Conservation (phyloP, 352 stramenopile species). For the Bremia lactucae region DNA sequence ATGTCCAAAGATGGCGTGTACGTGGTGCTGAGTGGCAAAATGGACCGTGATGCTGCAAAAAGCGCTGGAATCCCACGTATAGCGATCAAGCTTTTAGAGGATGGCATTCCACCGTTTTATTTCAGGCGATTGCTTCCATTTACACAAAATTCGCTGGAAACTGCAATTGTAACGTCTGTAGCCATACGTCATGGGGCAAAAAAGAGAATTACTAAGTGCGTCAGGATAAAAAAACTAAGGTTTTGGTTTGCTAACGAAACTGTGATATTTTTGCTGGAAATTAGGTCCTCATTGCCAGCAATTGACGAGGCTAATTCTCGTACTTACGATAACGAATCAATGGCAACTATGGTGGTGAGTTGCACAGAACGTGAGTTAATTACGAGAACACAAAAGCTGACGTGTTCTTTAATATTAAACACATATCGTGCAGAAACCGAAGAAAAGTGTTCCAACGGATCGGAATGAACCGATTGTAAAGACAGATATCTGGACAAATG, state of each 20-base stretch:
- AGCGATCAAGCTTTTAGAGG: slow-evolving; percentile 38
- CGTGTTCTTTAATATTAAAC: neutral
- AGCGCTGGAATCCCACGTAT: slow-evolving; percentile 22
- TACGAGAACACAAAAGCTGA: neutral
- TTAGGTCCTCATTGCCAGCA: slow-evolving; percentile 2
- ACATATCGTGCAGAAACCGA: slow-evolving; percentile 19
- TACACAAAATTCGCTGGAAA: slow-evolving; percentile 1
- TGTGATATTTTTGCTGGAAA: neutral
- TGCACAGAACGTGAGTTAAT: slow-evolving; percentile 2
- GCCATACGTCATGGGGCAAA: neutral
- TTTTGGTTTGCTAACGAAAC: neutral
- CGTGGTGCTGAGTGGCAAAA: slow-evolving; percentile 28
- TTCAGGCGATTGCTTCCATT: slow-evolving; percentile 19
- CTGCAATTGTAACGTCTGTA: slow-evolving; percentile 1
- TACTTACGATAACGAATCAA: slow-evolving; percentile 2
- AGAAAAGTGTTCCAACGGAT: slow-evolving; percentile 3
- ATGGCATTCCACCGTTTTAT: slow-evolving; percentile 47
- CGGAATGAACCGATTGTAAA: slow-evolving; percentile 18
- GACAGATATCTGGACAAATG: slow-evolving; percentile 31
- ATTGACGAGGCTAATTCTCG: slow-evolving; percentile 2
- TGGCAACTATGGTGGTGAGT: slow-evolving; percentile 1
- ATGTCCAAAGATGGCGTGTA: slow-evolving; percentile 27
- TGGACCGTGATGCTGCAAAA: slow-evolving; percentile 29
- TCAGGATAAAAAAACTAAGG: neutral
- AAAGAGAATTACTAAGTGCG: slow-evolving; percentile 2